These are phyloP conservation scores for Phytophthora pisi DNA, from an alignment of 352 stramenopile species.

Conservation along the genomic window DNA sequence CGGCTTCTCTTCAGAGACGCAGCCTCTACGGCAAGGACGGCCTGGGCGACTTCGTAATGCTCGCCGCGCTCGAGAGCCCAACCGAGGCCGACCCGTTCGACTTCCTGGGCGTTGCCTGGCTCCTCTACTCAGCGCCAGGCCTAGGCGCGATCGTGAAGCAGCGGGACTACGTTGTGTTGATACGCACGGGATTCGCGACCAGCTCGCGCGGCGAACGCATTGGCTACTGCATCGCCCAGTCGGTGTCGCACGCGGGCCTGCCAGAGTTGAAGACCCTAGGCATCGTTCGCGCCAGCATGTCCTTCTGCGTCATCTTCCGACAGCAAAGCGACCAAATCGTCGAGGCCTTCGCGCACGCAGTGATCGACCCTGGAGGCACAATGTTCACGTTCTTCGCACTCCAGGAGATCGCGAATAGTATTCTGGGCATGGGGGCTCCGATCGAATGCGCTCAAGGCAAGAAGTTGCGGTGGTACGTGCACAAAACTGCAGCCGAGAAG, in stretches of 20 bases:
- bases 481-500: slow-evolving; percentile 27
- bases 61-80: slow-evolving; percentile 42
- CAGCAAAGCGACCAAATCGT: slow-evolving; percentile 44
- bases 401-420: slow-evolving; percentile 32
- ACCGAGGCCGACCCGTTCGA: slow-evolving; percentile 47
- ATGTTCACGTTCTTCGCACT: slow-evolving; percentile 47
- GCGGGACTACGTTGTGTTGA: slow-evolving; percentile 52
- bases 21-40: slow-evolving; percentile 40
- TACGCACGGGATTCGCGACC: slow-evolving; percentile 35
- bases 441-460: slow-evolving; percentile 54
- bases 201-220: slow-evolving; percentile 52
- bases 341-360: slow-evolving; percentile 47
- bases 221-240: slow-evolving; percentile 51
- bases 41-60: slow-evolving; percentile 48
- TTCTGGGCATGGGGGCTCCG: slow-evolving; percentile 37
- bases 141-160: slow-evolving; percentile 36
- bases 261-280: slow-evolving; percentile 40
- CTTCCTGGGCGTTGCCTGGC: slow-evolving; percentile 52
- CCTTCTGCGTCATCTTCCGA: slow-evolving; percentile 48
- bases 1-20: slow-evolving; percentile 36
- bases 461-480: slow-evolving; percentile 59
- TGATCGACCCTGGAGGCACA: slow-evolving; percentile 45
- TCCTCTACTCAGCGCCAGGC: slow-evolving; percentile 43
- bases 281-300: slow-evolving; percentile 50
- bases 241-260: slow-evolving; percentile 49